Percentiles rank a stretch among this genome's conserved stretches.
These are phyloP conservation scores for Spathaspora boniae DNA, from an alignment of 805 yeast genomes.

Conservation along the genomic window DNA sequence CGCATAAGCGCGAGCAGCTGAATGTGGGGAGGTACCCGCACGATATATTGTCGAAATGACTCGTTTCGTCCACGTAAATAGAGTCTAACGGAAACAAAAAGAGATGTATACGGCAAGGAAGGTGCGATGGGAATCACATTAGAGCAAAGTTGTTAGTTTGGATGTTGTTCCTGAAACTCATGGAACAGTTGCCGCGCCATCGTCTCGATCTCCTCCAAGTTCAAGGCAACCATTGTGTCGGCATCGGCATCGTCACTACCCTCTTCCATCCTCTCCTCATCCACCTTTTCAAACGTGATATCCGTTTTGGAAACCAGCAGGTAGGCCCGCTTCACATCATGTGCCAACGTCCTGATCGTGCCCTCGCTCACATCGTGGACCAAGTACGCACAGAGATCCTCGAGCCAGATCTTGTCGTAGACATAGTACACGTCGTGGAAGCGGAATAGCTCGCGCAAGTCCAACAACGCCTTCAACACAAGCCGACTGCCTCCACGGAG, in stretches of 20 bases:
- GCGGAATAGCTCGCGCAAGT: slow-evolving; percentile 68
- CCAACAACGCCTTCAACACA: slow-evolving; percentile 57
- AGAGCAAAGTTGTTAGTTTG: no score
- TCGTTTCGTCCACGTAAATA: no score
- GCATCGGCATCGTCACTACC: slow-evolving; percentile 12
- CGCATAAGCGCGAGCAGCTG: slow-evolving; percentile 13
- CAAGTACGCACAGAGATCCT: slow-evolving; percentile 77
- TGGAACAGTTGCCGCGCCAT: slow-evolving; percentile 46
- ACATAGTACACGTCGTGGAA: slow-evolving; percentile 83
- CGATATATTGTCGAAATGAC: slow-evolving; percentile 26
- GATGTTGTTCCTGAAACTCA: slow-evolving; percentile 9
- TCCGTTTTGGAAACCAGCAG: slow-evolving; percentile 38
- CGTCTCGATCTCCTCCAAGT: slow-evolving; percentile 53
- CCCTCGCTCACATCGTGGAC: slow-evolving; percentile 58
- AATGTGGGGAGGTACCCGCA: slow-evolving; percentile 28
- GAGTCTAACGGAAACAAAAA: no score
- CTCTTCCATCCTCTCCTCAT: slow-evolving; percentile 11
- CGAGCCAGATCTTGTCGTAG: slow-evolving; percentile 71
- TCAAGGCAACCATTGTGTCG: slow-evolving; percentile 42
- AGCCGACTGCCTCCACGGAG: slow-evolving; percentile 68
- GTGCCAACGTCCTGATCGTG: slow-evolving; percentile 59
- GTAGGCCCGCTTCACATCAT: slow-evolving; percentile 52
- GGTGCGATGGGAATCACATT: no score
- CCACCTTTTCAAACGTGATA: slow-evolving; percentile 54
- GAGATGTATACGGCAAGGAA: no score